A percentile compares a stretch with the other conserved stretches of the same genome.
Conservation (phyloP, 108 stramenopile species). For the Skeletonema costatum region DNA sequence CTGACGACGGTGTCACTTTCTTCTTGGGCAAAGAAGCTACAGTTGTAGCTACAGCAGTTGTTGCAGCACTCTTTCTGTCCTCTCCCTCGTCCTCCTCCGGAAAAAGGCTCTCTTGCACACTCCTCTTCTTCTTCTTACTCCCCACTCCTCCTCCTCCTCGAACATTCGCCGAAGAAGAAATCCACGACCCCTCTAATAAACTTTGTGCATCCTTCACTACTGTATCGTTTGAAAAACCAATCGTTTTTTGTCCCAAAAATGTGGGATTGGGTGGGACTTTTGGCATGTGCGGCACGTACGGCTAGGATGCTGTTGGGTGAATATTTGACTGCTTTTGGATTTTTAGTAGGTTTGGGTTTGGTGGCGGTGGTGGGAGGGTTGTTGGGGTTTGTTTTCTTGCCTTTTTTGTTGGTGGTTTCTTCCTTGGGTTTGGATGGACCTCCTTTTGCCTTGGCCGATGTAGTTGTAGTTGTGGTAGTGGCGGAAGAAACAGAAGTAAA, state of each 20-base stretch:
- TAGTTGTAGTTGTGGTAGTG: too few relatives aligned
- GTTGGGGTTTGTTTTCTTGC: not conserved
- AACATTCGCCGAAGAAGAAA: not conserved
- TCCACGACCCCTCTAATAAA: too few relatives aligned
- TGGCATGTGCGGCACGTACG: constrained; percentile 11
- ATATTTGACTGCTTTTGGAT: not conserved
- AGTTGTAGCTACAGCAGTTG: not conserved
- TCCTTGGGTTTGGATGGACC: not conserved
- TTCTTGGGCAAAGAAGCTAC: not conserved
- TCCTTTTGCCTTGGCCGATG: not conserved
- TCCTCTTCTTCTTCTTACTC: not conserved
- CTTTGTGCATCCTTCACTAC: too few relatives aligned
- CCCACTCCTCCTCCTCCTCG: not conserved
- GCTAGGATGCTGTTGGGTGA: constrained; percentile 8
- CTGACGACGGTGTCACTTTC: not conserved
- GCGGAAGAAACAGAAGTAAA: not conserved
- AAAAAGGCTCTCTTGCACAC: not conserved
- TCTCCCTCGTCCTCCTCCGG: not conserved
- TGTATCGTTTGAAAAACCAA: not conserved
- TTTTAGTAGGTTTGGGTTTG: not conserved
- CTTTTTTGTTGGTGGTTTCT: not conserved
- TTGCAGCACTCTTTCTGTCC: not conserved
- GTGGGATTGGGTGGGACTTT: not conserved
- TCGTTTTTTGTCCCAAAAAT: not conserved
- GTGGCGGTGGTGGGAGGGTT: not conserved